phyloP scores from a whole-genome alignment of 306 rosid genomes.

The Lotus japonicus region DNA sequence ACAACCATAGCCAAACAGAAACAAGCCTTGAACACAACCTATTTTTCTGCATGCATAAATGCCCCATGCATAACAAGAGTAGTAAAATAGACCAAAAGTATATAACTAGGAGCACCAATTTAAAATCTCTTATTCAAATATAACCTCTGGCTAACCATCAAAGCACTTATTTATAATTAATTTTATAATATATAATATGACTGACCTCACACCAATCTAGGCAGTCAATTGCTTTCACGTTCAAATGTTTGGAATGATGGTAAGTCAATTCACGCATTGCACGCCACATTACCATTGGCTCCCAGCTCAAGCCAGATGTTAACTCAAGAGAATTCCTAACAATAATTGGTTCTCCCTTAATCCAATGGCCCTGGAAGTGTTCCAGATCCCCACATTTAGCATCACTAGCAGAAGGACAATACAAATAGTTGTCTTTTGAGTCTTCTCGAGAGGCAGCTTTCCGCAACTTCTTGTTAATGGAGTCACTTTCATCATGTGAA shows the following conservation, averaged over 20 bases:
- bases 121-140: neutral
- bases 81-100: neutral
- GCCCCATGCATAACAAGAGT: neutral
- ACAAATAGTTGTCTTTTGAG: slow-evolving; percentile 49
- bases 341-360: slow-evolving; percentile 55
- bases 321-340: slow-evolving; percentile 55
- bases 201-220: slow-evolving; percentile 70
- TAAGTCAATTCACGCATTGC: slow-evolving; percentile 51
- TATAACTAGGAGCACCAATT: neutral
- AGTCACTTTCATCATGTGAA: neutral
- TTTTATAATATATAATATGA: too few species aligned
- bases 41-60: too few species aligned
- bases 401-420: slow-evolving; percentile 42
- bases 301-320: slow-evolving; percentile 66
- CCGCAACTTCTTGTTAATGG: neutral
- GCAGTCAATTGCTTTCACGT: slow-evolving; percentile 52
- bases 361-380: slow-evolving; percentile 66
- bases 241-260: slow-evolving; percentile 11
- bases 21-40: neutral
- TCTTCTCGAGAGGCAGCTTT: slow-evolving; percentile 17
- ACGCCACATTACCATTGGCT: slow-evolving; percentile 72
- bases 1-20: neutral
- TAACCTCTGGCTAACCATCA: neutral
- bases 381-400: slow-evolving; percentile 32
- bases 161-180: neutral